Evolutionary conservation across 2,329 filamentous ascomycete species (phyloP), one percentile per base, ranked within the genome.

Genomic region (Colletotrichum caudatum): DNA sequence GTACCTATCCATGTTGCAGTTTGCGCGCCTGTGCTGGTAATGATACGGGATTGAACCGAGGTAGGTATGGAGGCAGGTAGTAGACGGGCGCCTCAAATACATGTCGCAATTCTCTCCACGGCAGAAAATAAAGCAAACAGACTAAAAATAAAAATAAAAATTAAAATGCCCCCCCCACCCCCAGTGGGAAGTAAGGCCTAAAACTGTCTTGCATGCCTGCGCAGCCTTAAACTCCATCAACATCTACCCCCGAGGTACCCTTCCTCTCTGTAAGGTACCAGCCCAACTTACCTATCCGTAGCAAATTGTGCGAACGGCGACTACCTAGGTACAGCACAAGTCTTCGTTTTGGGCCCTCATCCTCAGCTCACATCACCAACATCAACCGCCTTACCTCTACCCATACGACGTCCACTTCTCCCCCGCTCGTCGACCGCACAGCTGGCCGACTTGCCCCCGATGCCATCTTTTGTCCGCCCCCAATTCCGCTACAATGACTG

Each of bases 401-500:
- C 26, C 46, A 63, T 29, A 62, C 46, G 60, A 53, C 51, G 57
- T 18, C 65, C 16, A 11, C 48, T 23, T 41, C 51, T 26, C 18
- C 53, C 53, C 53, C 46, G 48, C 65, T 64, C n/a, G 65, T 69
- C 60, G 69, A 72, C 65, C 65, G 54, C 39, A 53, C 35, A 37
- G 53, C 65, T 69, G 60, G 60, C 48, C 54, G 66, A 59, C 69
- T 51, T 64, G 70, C 70, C 70, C 70, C 70, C 56, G 62, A 72
- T 72, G 70, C 64, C 59, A 66, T 61, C 67, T 72, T 72, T 57
- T 70, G 56, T 39, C 56, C 56, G 61, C 48, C 46, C 60, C 29
- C 48, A 71, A 75, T 75, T 72, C 64, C 76, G 77, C 75, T 79
- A 84, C 82, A 77, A 88, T 86, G 86, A 84, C 84, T 83, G 84